A percentile compares a stretch with the other conserved stretches of the same genome.
Conservation (phyloP, 495 filamentous ascomycete species). For the Cetradonia linearis region DNA sequence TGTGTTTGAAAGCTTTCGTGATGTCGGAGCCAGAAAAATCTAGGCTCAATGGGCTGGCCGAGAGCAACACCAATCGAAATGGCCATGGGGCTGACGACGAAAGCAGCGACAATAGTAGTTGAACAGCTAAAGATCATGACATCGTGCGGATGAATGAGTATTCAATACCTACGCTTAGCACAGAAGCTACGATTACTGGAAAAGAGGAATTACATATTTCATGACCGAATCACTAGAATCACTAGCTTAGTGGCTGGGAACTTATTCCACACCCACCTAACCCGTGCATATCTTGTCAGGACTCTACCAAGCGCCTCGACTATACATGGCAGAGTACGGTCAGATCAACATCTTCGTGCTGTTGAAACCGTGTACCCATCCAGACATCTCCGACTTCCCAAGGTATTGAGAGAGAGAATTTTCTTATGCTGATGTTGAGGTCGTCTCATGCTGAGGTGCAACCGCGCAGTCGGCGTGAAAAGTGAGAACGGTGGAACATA, state of each 20-base stretch:
- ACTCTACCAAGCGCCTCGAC: background rate
- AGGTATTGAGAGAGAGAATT: background rate
- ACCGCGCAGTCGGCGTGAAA: background rate
- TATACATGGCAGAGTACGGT: background rate
- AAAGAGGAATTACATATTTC: background rate
- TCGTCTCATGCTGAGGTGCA: background rate
- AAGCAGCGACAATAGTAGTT: constrained; percentile 3
- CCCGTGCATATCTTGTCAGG: background rate
- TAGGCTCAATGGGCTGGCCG: constrained; percentile 32
- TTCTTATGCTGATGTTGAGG: too few species aligned
- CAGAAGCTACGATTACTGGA: background rate
- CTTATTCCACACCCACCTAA: background rate
- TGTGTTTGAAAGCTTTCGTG: constrained; percentile 74
- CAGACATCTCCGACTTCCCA: background rate
- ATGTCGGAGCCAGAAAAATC: constrained; percentile 47
- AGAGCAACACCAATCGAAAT: constrained; percentile 32
- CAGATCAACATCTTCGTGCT: background rate
- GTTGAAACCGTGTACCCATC: too few species aligned
- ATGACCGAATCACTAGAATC: background rate
- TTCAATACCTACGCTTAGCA: background rate
- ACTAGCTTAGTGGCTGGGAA: background rate
- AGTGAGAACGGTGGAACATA: background rate
- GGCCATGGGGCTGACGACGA: constrained; percentile 10
- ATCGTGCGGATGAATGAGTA: background rate
- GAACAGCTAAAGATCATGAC: background rate